These are phyloP conservation scores for Xanthoparmelia taractica DNA, from an alignment of 495 filamentous ascomycete species.

Conservation along the genomic window DNA sequence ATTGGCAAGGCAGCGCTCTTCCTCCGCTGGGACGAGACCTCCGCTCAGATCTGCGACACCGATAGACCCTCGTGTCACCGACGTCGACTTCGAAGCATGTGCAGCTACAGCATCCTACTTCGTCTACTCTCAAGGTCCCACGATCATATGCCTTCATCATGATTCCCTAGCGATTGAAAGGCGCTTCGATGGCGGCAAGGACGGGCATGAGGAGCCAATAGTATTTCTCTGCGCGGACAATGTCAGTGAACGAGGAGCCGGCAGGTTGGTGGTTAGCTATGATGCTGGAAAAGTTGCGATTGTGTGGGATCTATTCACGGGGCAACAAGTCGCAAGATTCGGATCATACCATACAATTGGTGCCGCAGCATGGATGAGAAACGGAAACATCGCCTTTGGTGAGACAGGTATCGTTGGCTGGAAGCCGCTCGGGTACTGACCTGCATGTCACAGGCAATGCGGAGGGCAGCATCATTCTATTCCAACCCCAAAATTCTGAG, in stretches of 20 bases:
- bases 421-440: constrained; percentile 24
- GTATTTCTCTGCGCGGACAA: constrained; percentile 82
- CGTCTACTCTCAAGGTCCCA: constrained; percentile 72
- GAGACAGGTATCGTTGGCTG: constrained; percentile 26
- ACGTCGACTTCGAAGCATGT: constrained; percentile 67
- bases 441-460: constrained; percentile 56
- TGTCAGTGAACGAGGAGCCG: constrained; percentile 78
- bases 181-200: constrained; percentile 55
- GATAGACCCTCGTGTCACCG: constrained; percentile 42
- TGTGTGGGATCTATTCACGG: constrained; percentile 93
- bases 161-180: constrained; percentile 87
- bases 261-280: constrained; percentile 84
- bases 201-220: constrained; percentile 67
- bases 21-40: constrained; percentile 48
- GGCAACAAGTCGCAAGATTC: constrained; percentile 82
- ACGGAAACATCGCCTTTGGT: constrained; percentile 97
- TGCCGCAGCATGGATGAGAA: constrained; percentile 90
- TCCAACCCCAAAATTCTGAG: constrained; percentile 87
- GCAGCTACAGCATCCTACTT: constrained; percentile 82
- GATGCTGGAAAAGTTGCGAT: constrained; percentile 87
- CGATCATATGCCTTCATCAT: constrained; percentile 76
- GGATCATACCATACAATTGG: constrained; percentile 79
- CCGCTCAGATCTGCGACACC: constrained; percentile 41
- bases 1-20: constrained; percentile 51
- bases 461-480: constrained; percentile 89